Base-by-base conservation (phyloP, 345 rosid species). In the Pseudoturritis turrita region DNA sequence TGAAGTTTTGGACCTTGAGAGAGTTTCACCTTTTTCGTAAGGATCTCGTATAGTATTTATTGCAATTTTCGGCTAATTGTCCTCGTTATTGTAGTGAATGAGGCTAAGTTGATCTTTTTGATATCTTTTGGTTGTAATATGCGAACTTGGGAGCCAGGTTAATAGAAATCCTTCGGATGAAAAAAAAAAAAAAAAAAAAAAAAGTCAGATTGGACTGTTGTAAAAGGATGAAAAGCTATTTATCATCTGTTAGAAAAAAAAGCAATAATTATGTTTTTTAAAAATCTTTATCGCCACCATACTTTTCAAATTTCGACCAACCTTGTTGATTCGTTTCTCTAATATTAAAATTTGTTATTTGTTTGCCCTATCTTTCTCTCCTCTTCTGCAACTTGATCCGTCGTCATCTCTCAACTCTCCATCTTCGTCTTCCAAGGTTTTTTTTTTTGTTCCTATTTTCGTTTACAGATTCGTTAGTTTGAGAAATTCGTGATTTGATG, bases 331-430 rank as follows among this genome's bases (percentile, higher is more conserved):
- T 73, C 23, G 1, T 36, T 55, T 12, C 49, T 53, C 11, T 7
- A 29, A n/a, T 72, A 55, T 65, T 45, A 43, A 18, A 47, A 37
- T 39, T 39, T 28, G 41, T 22, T 17, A 13, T 51, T 22, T 3
- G 25, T 29, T 21, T 37, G 65, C 68, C 65, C 73, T 41, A 21
- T 76, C 77, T 23, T 22, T 63, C 55, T 50, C 40, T 52, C 21
- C 37, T 13, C 45, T 39, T 35, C 62, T 53, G 29, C 51, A 9
- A 51, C 43, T 39, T 53, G 77, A 50, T 46, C 21, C 76, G 28
- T 58, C 68, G 55, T 71, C 66, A 23, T 65, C 65, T 59, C 65
- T 37, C 68, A 15, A 36, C 28, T 68, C 63, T 75, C 70, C 35
- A 60, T 28, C 29, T 60, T 54, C 71, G 36, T 46, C 58, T 54